Base-by-base conservation (phyloP, 176 grass and related monocot species). In the Oryza punctata region DNA sequence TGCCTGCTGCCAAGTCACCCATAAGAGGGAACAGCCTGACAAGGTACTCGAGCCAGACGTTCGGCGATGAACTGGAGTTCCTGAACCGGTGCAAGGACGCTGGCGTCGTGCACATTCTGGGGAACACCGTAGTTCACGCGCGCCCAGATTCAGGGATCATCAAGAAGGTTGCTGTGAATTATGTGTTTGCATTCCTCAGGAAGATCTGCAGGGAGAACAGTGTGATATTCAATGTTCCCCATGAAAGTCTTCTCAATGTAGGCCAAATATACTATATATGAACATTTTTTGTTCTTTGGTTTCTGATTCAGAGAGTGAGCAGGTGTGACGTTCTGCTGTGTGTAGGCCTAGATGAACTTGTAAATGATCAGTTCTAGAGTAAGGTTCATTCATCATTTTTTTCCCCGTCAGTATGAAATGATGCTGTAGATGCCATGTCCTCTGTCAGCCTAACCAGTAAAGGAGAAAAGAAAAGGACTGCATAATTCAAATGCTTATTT, bases 231-330 rank as follows among this genome's bases (percentile, higher is more conserved):
- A 89, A 90, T 88, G 81, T 97, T 68, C 94, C 94, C 28, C 91
- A 88, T 85, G 90, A 89, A 41, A 91, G 85, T 64, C 89, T 97
- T 50, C 78, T 97, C 15, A 93, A 97, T 82, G 91, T 97, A 65
- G 94, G 94, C 24, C 93, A 95, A 80, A 87, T 92, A 86, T 95
- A 88, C 67, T 92, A 90, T 70, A 90, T 95, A 90, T 95, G 88
- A 86, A 67, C 28, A 54, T 66, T 70, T 7, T 60, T 67, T 5
- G 18, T 25, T 69, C 26, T 82, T 80, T 81, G 24, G 26, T 43
- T 68, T 72, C 16, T n/a, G 84, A 28, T 70, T 89, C 21, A 13
- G 63, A 14, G 63, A 84, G 69, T 50, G 81, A 75, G 63, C 38
- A 33, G 32, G 32, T 33, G 32, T 81, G 78, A 81, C 24, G 24